Evolutionary conservation across 495 filamentous ascomycete genomes (phyloP).

Genomic region (Hypoxylon lienhwacheense): DNA sequence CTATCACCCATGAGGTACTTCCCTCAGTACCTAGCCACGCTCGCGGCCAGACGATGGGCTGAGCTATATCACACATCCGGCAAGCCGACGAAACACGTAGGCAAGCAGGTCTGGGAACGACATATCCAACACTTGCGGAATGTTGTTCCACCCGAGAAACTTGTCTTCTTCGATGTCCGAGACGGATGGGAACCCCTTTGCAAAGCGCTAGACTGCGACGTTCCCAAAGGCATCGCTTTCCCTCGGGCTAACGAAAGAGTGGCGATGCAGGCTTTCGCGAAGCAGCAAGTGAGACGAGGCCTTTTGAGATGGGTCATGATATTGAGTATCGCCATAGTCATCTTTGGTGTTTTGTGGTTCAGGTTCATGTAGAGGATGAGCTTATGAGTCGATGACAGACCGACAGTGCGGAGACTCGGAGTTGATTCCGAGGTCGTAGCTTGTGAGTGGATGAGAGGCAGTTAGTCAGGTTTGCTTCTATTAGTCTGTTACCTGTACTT

Average conservation of each 20-base stretch:
- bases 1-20: slow-evolving; percentile 28
- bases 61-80: slow-evolving; percentile 25
- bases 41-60: slow-evolving; percentile 28
- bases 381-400: neutral
- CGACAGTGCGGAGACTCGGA: neutral
- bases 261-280: slow-evolving; percentile 27
- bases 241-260: slow-evolving; percentile 29
- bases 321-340: slow-evolving; percentile 5
- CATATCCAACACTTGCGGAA: slow-evolving; percentile 31
- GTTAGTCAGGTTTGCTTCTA: too few relatives aligned
- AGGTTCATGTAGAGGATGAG: neutral
- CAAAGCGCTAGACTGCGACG: slow-evolving; percentile 24
- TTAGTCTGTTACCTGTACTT: too few relatives aligned
- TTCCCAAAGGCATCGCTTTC: slow-evolving; percentile 29
- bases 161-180: slow-evolving; percentile 32
- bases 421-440: too few relatives aligned
- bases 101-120: slow-evolving; percentile 26
- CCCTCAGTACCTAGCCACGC: slow-evolving; percentile 17
- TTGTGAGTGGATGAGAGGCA: too few relatives aligned
- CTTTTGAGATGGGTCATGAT: slow-evolving; percentile 27
- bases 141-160: slow-evolving; percentile 31
- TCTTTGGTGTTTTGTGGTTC: slow-evolving; percentile 1
- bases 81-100: slow-evolving; percentile 12
- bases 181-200: slow-evolving; percentile 36
- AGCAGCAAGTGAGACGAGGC: slow-evolving; percentile 19